phyloP scores from a whole-genome alignment of 179 eudicot genomes.

The Sideroxylon spinosum region DNA sequence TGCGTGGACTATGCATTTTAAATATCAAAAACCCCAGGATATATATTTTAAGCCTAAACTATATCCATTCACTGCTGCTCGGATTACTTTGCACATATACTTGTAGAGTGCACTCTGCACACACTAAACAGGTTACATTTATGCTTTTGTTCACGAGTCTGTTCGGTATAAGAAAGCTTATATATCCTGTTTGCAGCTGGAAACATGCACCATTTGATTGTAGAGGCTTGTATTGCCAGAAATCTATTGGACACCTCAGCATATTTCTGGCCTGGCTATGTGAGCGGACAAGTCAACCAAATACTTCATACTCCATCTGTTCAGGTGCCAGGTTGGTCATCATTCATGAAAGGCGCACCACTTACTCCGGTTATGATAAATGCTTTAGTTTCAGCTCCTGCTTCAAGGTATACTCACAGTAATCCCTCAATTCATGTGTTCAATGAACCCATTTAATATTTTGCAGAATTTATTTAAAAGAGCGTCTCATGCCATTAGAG shows the following conservation, averaged over 20 bases:
- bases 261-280: conserved; percentile 93
- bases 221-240: conserved; percentile 92
- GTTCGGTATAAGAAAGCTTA: conserved; percentile 15
- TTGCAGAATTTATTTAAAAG: background rate
- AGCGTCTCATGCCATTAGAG: background rate
- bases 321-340: conserved; percentile 81
- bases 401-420: conserved; percentile 70
- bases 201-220: conserved; percentile 79
- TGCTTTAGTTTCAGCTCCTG: conserved; percentile 78
- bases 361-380: conserved; percentile 65
- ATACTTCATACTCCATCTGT: conserved; percentile 52
- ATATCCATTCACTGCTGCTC: too few species aligned
- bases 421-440: background rate
- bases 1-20: too few species aligned
- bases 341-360: conserved; percentile 78
- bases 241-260: conserved; percentile 83
- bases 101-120: too few species aligned
- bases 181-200: conserved; percentile 66
- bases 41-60: too few species aligned
- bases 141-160: background rate
- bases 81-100: too few species aligned
- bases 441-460: background rate
- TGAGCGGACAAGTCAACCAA: conserved; percentile 55
- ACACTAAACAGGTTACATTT: background rate
- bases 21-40: too few species aligned